These are phyloP conservation scores for Paulinella micropora DNA, from an alignment of 78 protist genomes.

Conservation along the genomic window DNA sequence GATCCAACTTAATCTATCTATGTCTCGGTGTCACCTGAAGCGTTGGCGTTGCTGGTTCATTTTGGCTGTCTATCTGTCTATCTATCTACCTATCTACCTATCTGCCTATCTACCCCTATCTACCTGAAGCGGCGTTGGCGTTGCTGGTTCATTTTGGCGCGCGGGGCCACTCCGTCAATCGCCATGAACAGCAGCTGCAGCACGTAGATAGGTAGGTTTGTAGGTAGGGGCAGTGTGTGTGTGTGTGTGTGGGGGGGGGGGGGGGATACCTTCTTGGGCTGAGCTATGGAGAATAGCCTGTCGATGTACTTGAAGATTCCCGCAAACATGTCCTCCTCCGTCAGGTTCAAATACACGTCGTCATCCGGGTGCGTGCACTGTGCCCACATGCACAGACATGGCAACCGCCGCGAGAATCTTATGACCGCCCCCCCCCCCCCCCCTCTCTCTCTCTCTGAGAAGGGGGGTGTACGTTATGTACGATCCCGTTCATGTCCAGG, in stretches of 20 bases:
- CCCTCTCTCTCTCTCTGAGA: not conserved
- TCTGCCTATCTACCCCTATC: not conserved
- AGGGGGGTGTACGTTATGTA: conserved; percentile 46
- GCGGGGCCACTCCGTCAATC: conserved; percentile 85
- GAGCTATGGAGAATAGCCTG: conserved; percentile 18
- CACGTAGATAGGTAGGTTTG: too few species aligned
- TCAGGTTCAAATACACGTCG: not conserved
- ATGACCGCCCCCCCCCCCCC: not conserved
- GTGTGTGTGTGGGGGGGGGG: too few species aligned
- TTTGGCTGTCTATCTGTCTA: not conserved
- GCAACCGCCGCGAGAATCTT: not conserved
- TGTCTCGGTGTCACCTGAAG: not conserved
- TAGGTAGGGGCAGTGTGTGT: too few species aligned
- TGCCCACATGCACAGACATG: too few species aligned
- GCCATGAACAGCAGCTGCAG: conserved; percentile 75
- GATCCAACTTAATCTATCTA: not conserved
- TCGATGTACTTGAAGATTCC: conserved; percentile 66
- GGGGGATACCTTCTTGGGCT: conserved; percentile 4
- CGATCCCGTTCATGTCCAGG: conserved; percentile 91
- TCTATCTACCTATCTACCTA: not conserved
- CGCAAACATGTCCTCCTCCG: conserved; percentile 51
- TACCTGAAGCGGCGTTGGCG: conserved; percentile 58
- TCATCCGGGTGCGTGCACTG: conserved; percentile 65
- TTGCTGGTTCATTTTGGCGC: conserved; percentile 94
- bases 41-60: not conserved